Conservation (phyloP, 495 filamentous ascomycete species). For the Daldinia grandis region DNA sequence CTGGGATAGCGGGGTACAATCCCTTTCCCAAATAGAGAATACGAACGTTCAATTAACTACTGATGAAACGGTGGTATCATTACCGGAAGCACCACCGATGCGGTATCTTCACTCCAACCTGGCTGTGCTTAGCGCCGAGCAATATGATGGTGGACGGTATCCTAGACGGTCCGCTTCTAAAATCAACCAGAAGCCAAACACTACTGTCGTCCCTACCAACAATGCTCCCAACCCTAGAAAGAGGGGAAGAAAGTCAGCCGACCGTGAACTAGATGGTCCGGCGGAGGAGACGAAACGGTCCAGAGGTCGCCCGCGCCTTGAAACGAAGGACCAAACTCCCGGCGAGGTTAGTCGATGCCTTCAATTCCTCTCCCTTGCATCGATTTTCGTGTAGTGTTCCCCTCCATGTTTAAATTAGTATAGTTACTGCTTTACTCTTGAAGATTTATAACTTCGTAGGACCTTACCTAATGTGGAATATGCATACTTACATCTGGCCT, state of each 20-base stretch:
- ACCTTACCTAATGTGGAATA: constrained; percentile 3
- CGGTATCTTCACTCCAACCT: constrained; percentile 49
- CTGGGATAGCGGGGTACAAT: constrained; percentile 24
- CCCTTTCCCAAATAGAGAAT: constrained; percentile 7
- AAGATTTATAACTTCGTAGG: constrained; percentile 2
- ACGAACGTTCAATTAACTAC: constrained; percentile 19
- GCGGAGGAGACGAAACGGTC: constrained; percentile 60
- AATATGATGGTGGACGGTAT: constrained; percentile 51
- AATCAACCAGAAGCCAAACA: constrained; percentile 28
- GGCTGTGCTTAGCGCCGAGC: constrained; percentile 59
- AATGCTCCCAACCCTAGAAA: constrained; percentile 31
- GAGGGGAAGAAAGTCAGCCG: constrained; percentile 42
- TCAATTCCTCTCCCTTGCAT: neutral
- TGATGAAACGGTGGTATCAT: constrained; percentile 3
- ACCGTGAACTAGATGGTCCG: constrained; percentile 33
- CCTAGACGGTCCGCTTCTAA: constrained; percentile 17
- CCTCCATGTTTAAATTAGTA: neutral
- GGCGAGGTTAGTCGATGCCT: constrained; percentile 55
- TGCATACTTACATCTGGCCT: constrained; percentile 29
- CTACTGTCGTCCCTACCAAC: constrained; percentile 3
- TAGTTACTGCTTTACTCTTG: neutral
- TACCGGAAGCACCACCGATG: constrained; percentile 42
- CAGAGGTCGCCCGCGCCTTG: constrained; percentile 73
- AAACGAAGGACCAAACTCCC: constrained; percentile 71
- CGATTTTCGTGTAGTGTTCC: neutral